Base-by-base conservation (phyloP, 257 asterid species). In the Solanum medicagineum region DNA sequence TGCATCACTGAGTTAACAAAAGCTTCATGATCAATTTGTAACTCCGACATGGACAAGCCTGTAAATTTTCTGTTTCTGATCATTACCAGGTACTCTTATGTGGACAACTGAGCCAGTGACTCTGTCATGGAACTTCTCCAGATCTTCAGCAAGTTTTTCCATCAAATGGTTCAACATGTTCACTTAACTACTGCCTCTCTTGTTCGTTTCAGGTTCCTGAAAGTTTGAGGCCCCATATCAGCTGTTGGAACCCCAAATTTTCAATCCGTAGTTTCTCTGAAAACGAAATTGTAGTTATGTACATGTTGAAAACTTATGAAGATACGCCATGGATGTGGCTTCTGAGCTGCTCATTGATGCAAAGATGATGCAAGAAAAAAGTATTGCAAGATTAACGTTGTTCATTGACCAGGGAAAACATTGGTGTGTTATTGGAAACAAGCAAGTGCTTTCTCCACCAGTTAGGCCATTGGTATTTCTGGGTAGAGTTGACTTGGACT, bases 21-120 rank as follows among this genome's bases (percentile, higher is more conserved):
- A 53, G 49, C 7, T 79, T 53, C 11, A 79, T 83, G 54, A 85
- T n/a, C 86, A 84, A 81, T 53, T 24, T 82, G 83, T 93, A 95
- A 98, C 99, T 89, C 92, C 94, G 87, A 97, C 98, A 92, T 93
- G 96, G 84, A 95, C 99, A 85, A 97, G 97, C 93, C 99, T 90
- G 91, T 89, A 89, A 87, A 95, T 87, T 80, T 97, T 96, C 85
- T 91, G 94, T 90, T 91, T 92, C 91, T 89, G 97, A 87, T 94
- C 98, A 84, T 86, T 88, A 86, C 91, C 87, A 66, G 97, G 88
- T 89, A 95, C 88, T 88, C 89, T 91, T 85, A 97, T 97, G 87
- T 98, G 93, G 83, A 95, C 98, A 87, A 95, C 86, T 32, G 98
- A 91, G 53, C 98, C 98, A 85, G 91, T 69, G 68, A 93, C 98